phyloP scores from a whole-genome alignment of 2,329 filamentous ascomycete species.

The Coniochaeta ligniaria region DNA sequence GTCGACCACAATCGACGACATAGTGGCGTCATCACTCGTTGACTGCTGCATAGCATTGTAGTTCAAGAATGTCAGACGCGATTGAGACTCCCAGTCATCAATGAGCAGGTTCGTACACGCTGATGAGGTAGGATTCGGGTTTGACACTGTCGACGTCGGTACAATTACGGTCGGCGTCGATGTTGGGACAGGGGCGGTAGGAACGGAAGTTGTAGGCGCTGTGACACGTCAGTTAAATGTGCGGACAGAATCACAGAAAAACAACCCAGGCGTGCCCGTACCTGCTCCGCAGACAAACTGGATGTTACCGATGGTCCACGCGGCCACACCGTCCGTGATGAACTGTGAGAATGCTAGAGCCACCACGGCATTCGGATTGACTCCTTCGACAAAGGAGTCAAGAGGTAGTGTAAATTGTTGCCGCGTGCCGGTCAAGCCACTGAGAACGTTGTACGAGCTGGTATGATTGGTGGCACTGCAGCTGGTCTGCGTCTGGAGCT shows the following conservation, averaged over 20 bases:
- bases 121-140: constrained; percentile 8
- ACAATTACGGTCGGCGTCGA: constrained; percentile 2
- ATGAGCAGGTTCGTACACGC: constrained; percentile 24
- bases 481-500: constrained; percentile 34
- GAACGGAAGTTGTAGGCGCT: background rate
- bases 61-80: constrained; percentile 51
- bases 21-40: constrained; percentile 49
- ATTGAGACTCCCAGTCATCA: constrained; percentile 57
- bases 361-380: constrained; percentile 38
- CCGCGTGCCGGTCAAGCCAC: constrained; percentile 37
- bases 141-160: constrained; percentile 4
- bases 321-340: constrained; percentile 7
- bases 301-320: constrained; percentile 17
- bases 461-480: constrained; percentile 10
- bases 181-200: background rate
- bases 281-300: constrained; percentile 30
- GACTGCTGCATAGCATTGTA: constrained; percentile 52
- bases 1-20: constrained; percentile 46
- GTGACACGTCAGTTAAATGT: background rate
- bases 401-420: constrained; percentile 45
- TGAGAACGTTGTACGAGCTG: constrained; percentile 17
- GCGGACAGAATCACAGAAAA: background rate
- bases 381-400: constrained; percentile 35
- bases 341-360: constrained; percentile 17
- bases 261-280: background rate